Conservation (phyloP, 73 alveolate species). For the Symbiodinium pilosum region DNA sequence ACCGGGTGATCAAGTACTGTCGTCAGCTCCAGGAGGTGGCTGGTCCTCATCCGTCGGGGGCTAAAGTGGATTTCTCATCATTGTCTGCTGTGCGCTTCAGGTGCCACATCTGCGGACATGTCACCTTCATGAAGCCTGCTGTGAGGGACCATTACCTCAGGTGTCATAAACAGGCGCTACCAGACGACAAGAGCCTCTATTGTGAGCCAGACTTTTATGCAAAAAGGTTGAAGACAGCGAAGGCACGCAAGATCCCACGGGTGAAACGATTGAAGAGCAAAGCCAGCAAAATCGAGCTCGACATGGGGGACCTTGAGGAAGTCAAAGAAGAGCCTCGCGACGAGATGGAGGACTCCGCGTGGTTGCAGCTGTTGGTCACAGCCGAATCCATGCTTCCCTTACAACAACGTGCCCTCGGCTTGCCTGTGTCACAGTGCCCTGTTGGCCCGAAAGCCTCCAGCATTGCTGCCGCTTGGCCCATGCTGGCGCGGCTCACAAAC, state of each 20-base stretch:
- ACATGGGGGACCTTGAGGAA: neutral
- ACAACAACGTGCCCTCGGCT: neutral
- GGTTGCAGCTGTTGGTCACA: constrained; percentile 44
- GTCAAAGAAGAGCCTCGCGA: neutral
- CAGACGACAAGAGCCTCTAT: constrained; percentile 26
- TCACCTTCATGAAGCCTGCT: constrained; percentile 23
- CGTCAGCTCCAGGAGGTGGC: neutral
- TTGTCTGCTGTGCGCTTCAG: constrained; percentile 27
- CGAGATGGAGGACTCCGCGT: constrained; percentile 13
- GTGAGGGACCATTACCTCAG: constrained; percentile 37
- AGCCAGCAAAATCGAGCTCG: neutral
- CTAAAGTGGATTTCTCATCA: neutral
- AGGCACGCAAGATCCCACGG: neutral
- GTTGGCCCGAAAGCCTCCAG: constrained; percentile 22
- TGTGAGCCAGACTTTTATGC: constrained; percentile 75
- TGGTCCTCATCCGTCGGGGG: constrained; percentile 40
- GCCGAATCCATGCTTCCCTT: constrained; percentile 31
- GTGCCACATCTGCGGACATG: constrained; percentile 45
- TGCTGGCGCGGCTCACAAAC: constrained; percentile 29
- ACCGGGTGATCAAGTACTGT: constrained; percentile 37
- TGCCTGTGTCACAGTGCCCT: neutral
- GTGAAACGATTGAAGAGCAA: constrained; percentile 26
- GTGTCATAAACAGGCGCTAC: constrained; percentile 8
- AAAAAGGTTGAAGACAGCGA: constrained; percentile 27
- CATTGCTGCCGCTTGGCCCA: constrained; percentile 37